Base-by-base conservation (phyloP, 345 rosid species). In the Sisymbrium irio region DNA sequence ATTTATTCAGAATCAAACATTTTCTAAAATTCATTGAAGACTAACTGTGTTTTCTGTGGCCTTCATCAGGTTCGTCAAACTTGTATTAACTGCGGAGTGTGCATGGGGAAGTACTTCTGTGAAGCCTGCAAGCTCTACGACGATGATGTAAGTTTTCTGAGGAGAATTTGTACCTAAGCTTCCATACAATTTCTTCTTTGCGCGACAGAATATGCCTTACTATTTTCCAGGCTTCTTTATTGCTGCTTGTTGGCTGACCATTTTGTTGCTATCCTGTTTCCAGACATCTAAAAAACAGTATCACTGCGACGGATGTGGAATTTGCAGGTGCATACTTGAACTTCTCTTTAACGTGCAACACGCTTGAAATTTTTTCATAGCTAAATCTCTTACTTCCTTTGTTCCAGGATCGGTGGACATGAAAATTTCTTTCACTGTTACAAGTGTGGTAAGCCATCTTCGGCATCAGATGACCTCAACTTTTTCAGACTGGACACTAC, bases 291-390 rank as follows among this genome's bases (percentile, higher is more conserved):
- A 91, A 85, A 82, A 77, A 46, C 98, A 93, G 67, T 93, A 84
- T 77, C 97, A 93, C 74, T 93, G 98, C 51, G 80, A 79, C 10
- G 91, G 93, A 10, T 93, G 98, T 77, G 97, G 96, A 65, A 93
- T 93, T 47, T 93, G 98, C 96, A 91, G 98, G 98, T 93, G 81
- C 73, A 50, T 25, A 65, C 10, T 20, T 51, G 47, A 22, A 12
- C 18, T 58, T 13, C 15, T 35, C 12, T 47, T 39, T 63, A 47
- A 45, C 14, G 37, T 45, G 2, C 17, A 67, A 15, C 33, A 13
- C 39, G 8, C 41, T 13, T 51, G 6, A 47, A 15, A 7, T 69
- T 10, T 60, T 13, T 40, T 44, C 32, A 1, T 15, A 44, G 69
- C 56, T 55, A 35, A 20, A 73, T 7, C 33, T 36, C 27, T 22